These are phyloP conservation scores for Chalciporus sphaerocephalus DNA, from an alignment of 768 basidiomycete genomes.

Conservation along the genomic window DNA sequence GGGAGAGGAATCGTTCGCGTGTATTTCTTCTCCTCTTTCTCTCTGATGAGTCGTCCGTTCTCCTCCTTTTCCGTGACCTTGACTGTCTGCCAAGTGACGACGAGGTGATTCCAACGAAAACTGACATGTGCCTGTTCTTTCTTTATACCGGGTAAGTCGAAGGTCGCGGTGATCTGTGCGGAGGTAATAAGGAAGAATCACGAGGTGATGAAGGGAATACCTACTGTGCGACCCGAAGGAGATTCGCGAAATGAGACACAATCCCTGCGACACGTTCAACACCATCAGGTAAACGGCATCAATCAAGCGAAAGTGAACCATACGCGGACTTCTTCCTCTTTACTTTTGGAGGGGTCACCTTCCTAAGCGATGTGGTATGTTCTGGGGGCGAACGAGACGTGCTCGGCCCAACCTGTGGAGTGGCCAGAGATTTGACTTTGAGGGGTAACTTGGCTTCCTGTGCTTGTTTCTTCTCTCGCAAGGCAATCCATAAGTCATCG, in stretches of 20 bases:
- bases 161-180: constrained; percentile 57
- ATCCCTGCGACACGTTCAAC: constrained; percentile 17
- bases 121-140: constrained; percentile 76
- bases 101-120: constrained; percentile 56
- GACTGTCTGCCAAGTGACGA: constrained; percentile 63
- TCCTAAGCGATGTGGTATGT: constrained; percentile 19
- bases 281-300: constrained; percentile 12
- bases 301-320: constrained; percentile 23
- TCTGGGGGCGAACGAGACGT: constrained; percentile 24
- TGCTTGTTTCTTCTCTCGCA: constrained; percentile 60
- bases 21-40: constrained; percentile 58
- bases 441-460: constrained; percentile 64
- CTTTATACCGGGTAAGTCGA: constrained; percentile 63
- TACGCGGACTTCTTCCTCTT: constrained; percentile 66
- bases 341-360: constrained; percentile 37
- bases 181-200: constrained; percentile 20
- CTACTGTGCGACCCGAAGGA: constrained; percentile 55
- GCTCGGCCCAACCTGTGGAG: constrained; percentile 21
- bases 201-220: constrained; percentile 19
- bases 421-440: constrained; percentile 66
- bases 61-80: constrained; percentile 61
- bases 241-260: constrained; percentile 72
- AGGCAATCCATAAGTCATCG: constrained; percentile 61
- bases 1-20: constrained; percentile 68
- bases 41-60: constrained; percentile 54